Percentiles rank a stretch among this genome's conserved stretches.
These are phyloP conservation scores for Meredithiella fracta DNA, from an alignment of 2,329 filamentous ascomycete species.

Conservation along the genomic window DNA sequence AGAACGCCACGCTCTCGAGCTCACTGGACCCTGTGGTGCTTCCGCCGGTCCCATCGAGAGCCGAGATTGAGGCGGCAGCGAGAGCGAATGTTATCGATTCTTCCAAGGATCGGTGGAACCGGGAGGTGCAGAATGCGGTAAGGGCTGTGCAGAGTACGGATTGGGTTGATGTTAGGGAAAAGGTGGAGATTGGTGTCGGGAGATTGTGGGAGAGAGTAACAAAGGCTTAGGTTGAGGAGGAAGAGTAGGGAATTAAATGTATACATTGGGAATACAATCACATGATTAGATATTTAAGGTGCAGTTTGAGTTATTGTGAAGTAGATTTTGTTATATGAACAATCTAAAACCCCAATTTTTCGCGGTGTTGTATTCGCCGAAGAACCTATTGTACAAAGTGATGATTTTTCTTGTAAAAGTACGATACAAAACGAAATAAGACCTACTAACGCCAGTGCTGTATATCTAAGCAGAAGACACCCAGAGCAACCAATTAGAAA, in stretches of 20 bases:
- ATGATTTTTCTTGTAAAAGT: slow-evolving; percentile 6
- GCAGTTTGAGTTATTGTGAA: background rate
- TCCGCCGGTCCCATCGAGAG: slow-evolving; percentile 31
- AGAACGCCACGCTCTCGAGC: slow-evolving; percentile 36
- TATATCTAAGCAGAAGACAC: background rate
- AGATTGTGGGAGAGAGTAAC: slow-evolving; percentile 5
- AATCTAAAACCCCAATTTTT: background rate
- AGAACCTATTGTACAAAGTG: slow-evolving; percentile 6
- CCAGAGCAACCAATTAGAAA: background rate
- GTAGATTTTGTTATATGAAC: background rate
- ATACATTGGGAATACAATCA: background rate
- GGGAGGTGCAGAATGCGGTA: slow-evolving; percentile 51
- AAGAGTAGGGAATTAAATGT: background rate
- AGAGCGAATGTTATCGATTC: slow-evolving; percentile 44
- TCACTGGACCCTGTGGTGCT: slow-evolving; percentile 32
- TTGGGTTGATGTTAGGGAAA: slow-evolving; percentile 46
- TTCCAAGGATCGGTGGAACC: slow-evolving; percentile 64
- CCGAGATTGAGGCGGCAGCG: slow-evolving; percentile 34
- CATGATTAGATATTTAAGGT: background rate
- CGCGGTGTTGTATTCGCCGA: background rate
- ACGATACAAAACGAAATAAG: background rate
- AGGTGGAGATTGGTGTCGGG: slow-evolving; percentile 28
- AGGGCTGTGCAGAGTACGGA: slow-evolving; percentile 49
- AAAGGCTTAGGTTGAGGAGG: background rate
- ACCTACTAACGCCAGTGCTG: slow-evolving; percentile 8